phyloP scores from a whole-genome alignment of 192 early-diverging fungal genomes.

The Backusella westeae region DNA sequence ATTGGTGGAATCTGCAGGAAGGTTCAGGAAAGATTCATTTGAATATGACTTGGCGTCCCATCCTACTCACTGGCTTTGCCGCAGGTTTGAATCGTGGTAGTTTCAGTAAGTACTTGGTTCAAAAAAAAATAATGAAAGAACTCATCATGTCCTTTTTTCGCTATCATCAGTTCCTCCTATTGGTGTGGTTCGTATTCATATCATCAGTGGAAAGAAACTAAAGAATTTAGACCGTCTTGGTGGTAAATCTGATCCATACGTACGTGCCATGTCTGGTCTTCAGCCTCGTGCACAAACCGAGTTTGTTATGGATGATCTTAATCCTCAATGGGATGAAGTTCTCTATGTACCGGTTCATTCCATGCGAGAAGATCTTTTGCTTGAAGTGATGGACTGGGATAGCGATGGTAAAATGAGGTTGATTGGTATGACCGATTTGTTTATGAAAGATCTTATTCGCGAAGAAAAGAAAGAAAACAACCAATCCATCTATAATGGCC shows the following conservation, averaged over 20 bases:
- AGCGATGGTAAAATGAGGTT: slow-evolving; percentile 78
- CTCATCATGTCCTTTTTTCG: neutral
- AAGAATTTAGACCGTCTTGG: slow-evolving; percentile 81
- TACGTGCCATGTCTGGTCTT: slow-evolving; percentile 64
- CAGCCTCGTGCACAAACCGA: slow-evolving; percentile 69
- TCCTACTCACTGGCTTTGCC: slow-evolving; percentile 59
- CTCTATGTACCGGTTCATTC: slow-evolving; percentile 81
- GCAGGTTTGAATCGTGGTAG: slow-evolving; percentile 52
- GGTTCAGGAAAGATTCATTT: slow-evolving; percentile 43
- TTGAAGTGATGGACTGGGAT: slow-evolving; percentile 89
- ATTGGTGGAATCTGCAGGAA: slow-evolving; percentile 40
- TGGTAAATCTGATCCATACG: slow-evolving; percentile 92
- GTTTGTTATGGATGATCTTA: slow-evolving; percentile 75
- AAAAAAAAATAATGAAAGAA: neutral
- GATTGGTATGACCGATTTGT: slow-evolving; percentile 68
- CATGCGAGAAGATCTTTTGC: slow-evolving; percentile 64
- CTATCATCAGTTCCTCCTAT: slow-evolving; percentile 50
- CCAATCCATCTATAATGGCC: slow-evolving; percentile 27
- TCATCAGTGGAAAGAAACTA: slow-evolving; percentile 69
- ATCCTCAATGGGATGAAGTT: slow-evolving; percentile 91
- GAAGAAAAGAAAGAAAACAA: slow-evolving; percentile 35
- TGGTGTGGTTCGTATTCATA: slow-evolving; percentile 75
- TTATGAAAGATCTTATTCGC: slow-evolving; percentile 57
- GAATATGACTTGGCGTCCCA: slow-evolving; percentile 67
- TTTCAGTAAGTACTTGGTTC: slow-evolving; percentile 35